Evolutionary conservation across 2,329 filamentous ascomycete genomes (phyloP), one percentile per base, ranked within the genome.

Genomic region (Aureobasidium sp.): DNA sequence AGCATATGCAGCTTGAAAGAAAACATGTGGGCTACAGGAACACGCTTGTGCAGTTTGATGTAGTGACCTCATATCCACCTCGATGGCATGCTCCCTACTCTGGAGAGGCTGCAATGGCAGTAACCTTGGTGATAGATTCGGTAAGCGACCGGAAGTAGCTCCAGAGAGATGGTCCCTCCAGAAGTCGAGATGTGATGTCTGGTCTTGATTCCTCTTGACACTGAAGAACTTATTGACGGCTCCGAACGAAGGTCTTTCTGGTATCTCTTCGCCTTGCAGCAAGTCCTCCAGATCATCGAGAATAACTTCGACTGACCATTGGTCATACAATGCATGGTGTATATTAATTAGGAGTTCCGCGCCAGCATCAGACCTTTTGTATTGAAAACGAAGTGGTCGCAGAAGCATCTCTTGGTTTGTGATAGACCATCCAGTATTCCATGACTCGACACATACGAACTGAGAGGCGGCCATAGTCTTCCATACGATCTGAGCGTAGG

Each of bases 241-340:
- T 0, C 78, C 75, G 67, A 90, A 96, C 29, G 85, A 79, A 0
- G 84, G 82, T 31, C 86, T 78, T 1, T 67, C 45, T 0, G 64
- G 66, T 15, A 70, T 40, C 0, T 67, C n/a, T 2, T 68, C 60
- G 8, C 70, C 71, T 19, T 66, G 62, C 69, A 88, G 68, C 1
- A 88, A 66, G 0, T 68, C 69, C 4, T 81, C 78, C 5, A 96
- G 75, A 70, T 96, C 90, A 29, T 81, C 76, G 0, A 95, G 73
- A 33, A 93, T 77, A 57, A 96, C 88, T 69, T 74, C 72, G 12
- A 91, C 81, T 0, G 91, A 92, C 92, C 92, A 97, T n/a, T 91
- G 92, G 72, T 97, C 92, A 69, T 96, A 97, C 0, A 95, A 72
- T 0, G 90, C 85, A 73, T 97, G 92, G 70, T 96, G 91, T 0